A percentile compares a stretch with the other conserved stretches of the same genome.
Evolutionary conservation across 805 yeast genomes (phyloP).

Genomic region (Metschnikowia similis): DNA sequence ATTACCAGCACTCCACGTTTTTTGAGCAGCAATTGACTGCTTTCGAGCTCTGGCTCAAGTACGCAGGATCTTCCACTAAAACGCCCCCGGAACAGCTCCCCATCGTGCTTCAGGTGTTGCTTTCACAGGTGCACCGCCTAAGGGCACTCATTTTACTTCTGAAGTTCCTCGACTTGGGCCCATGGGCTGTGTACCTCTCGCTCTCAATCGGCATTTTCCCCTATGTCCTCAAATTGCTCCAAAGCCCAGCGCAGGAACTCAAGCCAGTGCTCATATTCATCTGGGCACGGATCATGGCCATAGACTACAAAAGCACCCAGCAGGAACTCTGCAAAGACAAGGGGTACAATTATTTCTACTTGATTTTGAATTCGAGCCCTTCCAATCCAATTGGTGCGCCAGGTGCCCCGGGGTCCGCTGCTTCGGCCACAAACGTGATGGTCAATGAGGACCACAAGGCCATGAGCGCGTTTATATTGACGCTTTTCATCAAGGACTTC

Average conservation of each 20-base stretch:
- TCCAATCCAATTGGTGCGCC: slow-evolving; percentile 28
- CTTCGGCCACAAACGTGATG: slow-evolving; percentile 25
- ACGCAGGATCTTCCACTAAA: slow-evolving; percentile 71
- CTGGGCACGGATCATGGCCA: slow-evolving; percentile 98
- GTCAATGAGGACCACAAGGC: slow-evolving; percentile 85
- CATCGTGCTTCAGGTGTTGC: slow-evolving; percentile 82
- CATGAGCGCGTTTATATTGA: slow-evolving; percentile 86
- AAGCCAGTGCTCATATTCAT: slow-evolving; percentile 92
- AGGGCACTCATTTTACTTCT: slow-evolving; percentile 82
- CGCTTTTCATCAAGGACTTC: slow-evolving; percentile 79
- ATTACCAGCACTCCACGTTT: slow-evolving; percentile 86
- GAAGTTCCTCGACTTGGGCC: slow-evolving; percentile 87
- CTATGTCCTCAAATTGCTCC: slow-evolving; percentile 82
- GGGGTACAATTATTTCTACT: slow-evolving; percentile 82
- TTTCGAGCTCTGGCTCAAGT: slow-evolving; percentile 92
- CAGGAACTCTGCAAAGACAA: slow-evolving; percentile 88
- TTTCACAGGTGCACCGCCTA: slow-evolving; percentile 91
- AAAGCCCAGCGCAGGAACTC: slow-evolving; percentile 91
- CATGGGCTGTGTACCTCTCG: slow-evolving; percentile 95
- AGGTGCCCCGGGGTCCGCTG: slow-evolving; percentile 26
- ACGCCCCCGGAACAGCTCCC: slow-evolving; percentile 95
- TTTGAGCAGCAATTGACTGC: slow-evolving; percentile 96
- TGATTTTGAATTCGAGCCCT: slow-evolving; percentile 55
- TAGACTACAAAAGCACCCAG: slow-evolving; percentile 85
- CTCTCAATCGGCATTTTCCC: slow-evolving; percentile 95